A percentile compares a stretch with the other conserved stretches of the same genome.
Conservation (phyloP, 2,329 filamentous ascomycete genomes). For the Torrubiellomyces zombiae region DNA sequence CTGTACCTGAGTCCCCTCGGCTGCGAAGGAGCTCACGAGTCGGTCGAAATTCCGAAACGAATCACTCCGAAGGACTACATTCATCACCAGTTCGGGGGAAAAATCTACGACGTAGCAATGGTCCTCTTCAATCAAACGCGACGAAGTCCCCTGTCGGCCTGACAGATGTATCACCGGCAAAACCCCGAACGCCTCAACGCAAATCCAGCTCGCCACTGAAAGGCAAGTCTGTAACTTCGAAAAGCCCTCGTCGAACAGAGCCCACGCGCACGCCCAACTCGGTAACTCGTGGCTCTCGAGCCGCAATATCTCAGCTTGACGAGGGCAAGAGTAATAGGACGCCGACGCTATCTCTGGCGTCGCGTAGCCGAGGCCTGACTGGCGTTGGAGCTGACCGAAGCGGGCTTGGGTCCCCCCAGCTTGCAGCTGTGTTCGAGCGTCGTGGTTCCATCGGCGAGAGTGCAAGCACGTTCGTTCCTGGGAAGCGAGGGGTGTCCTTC, state of each 20-base stretch:
- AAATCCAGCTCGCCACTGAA: neutral
- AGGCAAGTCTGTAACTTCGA: slow-evolving; percentile 2
- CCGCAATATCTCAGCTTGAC: slow-evolving; percentile 34
- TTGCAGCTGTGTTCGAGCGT: slow-evolving; percentile 54
- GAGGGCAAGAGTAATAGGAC: slow-evolving; percentile 37
- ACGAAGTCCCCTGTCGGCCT: slow-evolving; percentile 4
- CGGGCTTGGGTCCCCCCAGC: slow-evolving; percentile 59
- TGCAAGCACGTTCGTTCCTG: slow-evolving; percentile 45
- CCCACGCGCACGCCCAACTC: slow-evolving; percentile 5
- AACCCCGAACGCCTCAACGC: slow-evolving; percentile 8
- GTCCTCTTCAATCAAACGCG: slow-evolving; percentile 13
- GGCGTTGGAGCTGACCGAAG: slow-evolving; percentile 53
- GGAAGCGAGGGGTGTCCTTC: slow-evolving; percentile 37
- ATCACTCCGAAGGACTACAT: slow-evolving; percentile 40
- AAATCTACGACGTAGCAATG: slow-evolving; percentile 29
- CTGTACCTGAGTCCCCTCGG: slow-evolving; percentile 8
- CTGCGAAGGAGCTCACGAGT: slow-evolving; percentile 9
- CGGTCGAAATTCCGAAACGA: slow-evolving; percentile 18
- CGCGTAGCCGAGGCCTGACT: slow-evolving; percentile 35
- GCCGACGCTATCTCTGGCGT: slow-evolving; percentile 44
- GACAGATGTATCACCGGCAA: slow-evolving; percentile 10
- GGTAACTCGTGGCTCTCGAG: no score
- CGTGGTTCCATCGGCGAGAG: slow-evolving; percentile 55
- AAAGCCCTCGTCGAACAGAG: slow-evolving; percentile 5
- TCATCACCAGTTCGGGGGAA: slow-evolving; percentile 35